Evolutionary conservation across 139 green algal genomes (phyloP).

Genomic region (Chlorella sp.): DNA sequence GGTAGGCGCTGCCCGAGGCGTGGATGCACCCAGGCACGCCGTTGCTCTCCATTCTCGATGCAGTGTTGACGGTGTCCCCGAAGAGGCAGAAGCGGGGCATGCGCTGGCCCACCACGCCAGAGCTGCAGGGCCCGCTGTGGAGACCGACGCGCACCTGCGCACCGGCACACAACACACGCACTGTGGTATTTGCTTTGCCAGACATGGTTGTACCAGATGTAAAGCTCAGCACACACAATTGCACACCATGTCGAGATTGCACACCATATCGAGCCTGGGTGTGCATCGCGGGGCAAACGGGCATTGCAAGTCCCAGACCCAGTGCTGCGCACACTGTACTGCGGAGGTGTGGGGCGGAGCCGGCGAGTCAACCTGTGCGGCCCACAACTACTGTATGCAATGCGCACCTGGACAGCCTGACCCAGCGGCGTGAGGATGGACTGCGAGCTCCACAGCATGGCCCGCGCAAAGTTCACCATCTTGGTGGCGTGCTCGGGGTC

Average conservation of each 20-base stretch:
- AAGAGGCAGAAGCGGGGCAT: conserved; percentile 41
- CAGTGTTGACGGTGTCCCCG: conserved; percentile 34
- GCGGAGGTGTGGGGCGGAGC: no score
- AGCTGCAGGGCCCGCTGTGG: conserved; percentile 30
- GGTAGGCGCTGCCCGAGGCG: conserved; percentile 4
- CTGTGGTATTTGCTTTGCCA: no score
- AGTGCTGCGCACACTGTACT: no score
- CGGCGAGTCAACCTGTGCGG: not conserved
- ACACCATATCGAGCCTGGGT: no score
- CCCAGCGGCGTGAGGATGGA: conserved; percentile 9
- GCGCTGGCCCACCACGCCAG: conserved; percentile 35
- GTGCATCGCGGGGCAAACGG: no score
- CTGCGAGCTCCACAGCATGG: conserved; percentile 12
- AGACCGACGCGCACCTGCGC: conserved; percentile 40
- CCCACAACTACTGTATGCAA: not conserved
- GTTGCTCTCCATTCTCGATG: conserved; percentile 47
- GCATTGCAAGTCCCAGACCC: no score
- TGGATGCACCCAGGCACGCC: conserved; percentile 36
- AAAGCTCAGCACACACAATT: no score
- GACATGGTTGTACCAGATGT: no score
- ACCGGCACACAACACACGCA: not conserved
- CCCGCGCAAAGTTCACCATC: conserved; percentile 12
- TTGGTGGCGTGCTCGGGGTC: conserved; percentile 12
- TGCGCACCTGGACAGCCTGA: conserved; percentile 5
- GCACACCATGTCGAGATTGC: no score